Base-by-base conservation (phyloP, 345 rosid species). In the Corchorus capsularis region DNA sequence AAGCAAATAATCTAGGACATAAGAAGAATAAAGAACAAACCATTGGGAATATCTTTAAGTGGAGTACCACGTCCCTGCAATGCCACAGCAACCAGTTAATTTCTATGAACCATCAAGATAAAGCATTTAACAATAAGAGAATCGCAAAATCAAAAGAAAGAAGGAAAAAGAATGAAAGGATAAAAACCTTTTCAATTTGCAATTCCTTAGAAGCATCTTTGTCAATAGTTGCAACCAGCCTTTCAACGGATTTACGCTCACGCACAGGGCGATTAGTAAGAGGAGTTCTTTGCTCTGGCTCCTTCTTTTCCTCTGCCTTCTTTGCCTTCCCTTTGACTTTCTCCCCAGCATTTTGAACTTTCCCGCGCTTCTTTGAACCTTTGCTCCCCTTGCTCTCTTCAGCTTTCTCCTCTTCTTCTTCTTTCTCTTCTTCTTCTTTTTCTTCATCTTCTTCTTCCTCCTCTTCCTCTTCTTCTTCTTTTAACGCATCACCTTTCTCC, bases 41-140 rank as follows among this genome's bases (percentile, higher is more conserved):
- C 98, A 74, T 89, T 95, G 57, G 99, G 99, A 72, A 95, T 95
- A 81, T 92, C 97, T 82, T 93, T 95, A 75, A 95, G 87, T 37
- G 93, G 89, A 22, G 90, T 95, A 54, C 99, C 98, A 75, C 73
- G 85, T 71, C 97, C 99, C 98, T 95, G 92, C 80, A 82, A 79
- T 77, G 79, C 60, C 79, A 87, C 75, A 72, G 69, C 35, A 78
- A 77, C 79, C 76, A 35, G 69, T 60, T 56, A 67, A 75, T 32
- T 50, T 73, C 77, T 54, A 75, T 49, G 65, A 41, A 62, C 71
- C 73, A 37, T 27, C 41, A n/a, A 65, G 63, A 69, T 55, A 41
- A 37, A 77, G 13, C 73, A 67, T 54, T n/a, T 17, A 9, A 52
- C 20, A 41, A 50, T 52, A 65, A 61, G 8, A 35, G 39, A 62